Percentiles rank a stretch among this genome's conserved stretches.
Conservation (phyloP, 768 basidiomycete genomes). For the Naganishia friedmannii region DNA sequence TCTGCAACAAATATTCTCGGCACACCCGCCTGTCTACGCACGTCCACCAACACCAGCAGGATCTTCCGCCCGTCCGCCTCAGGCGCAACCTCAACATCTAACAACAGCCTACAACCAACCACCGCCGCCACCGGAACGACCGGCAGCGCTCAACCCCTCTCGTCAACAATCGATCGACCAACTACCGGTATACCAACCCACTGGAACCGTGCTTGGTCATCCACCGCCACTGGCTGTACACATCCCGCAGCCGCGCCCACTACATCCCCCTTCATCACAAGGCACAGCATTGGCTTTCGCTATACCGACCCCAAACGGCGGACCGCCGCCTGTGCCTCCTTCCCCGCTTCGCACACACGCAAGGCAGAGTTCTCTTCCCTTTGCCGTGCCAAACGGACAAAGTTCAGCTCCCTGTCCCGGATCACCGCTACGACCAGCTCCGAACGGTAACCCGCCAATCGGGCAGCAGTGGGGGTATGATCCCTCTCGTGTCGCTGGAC, state of each 20-base stretch:
- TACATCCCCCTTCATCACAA: background rate
- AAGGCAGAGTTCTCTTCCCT: slow-evolving; percentile 3
- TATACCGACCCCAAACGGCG: background rate
- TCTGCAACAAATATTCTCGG: slow-evolving; percentile 78
- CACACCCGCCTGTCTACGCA: slow-evolving; percentile 82
- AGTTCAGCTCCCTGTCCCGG: background rate
- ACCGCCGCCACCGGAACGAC: slow-evolving; percentile 14
- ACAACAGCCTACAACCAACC: slow-evolving; percentile 17
- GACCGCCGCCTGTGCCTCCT: slow-evolving; percentile 25
- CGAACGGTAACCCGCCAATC: background rate
- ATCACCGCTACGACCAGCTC: slow-evolving; percentile 10
- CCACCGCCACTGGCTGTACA: background rate
- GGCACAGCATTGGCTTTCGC: background rate
- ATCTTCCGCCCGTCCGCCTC: background rate
- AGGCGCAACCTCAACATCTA: background rate
- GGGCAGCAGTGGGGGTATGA: background rate
- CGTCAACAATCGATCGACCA: slow-evolving; percentile 7
- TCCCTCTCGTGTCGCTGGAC: background rate
- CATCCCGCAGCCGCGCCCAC: background rate
- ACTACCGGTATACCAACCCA: slow-evolving; percentile 20
- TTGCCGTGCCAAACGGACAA: background rate
- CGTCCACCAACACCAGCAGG: slow-evolving; percentile 57
- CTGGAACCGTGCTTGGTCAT: background rate
- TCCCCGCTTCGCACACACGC: slow-evolving; percentile 22
- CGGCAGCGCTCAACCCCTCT: background rate